Conservation (phyloP, 371 early-diverging fungal genomes). For the Saksenaea oblongispora region DNA sequence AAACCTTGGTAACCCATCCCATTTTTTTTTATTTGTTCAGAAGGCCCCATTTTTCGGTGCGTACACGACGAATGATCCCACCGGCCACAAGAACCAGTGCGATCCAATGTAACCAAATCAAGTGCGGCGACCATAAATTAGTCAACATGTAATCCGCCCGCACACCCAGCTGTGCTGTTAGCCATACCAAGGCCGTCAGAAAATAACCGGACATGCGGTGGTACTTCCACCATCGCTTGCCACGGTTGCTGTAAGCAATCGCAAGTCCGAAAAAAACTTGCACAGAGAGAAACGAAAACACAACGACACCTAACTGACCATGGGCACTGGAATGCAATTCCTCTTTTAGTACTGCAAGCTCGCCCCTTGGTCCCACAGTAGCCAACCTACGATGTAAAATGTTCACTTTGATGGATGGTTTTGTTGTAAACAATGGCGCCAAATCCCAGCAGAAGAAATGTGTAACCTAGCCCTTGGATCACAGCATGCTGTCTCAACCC, state of each 20-base stretch:
- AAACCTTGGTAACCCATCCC: too few species aligned
- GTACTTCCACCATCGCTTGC: constrained; percentile 34
- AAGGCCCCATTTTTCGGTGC: constrained; percentile 34
- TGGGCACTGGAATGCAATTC: constrained; percentile 19
- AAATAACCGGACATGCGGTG: constrained; percentile 42
- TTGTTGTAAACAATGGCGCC: constrained; percentile 34
- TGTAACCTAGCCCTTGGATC: constrained; percentile 20
- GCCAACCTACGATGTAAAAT: constrained; percentile 35
- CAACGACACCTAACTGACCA: constrained; percentile 26
- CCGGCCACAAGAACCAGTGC: constrained; percentile 24
- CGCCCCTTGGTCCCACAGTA: too few species aligned
- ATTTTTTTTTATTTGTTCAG: too few species aligned
- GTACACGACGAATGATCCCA: constrained; percentile 28
- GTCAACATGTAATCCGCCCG: constrained; percentile 42
- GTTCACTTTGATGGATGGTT: constrained; percentile 15
- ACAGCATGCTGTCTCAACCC: constrained; percentile 25
- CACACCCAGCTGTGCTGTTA: constrained; percentile 43
- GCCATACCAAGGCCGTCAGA: constrained; percentile 21
- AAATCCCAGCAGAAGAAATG: constrained; percentile 23
- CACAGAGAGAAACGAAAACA: constrained; percentile 16
- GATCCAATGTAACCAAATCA: constrained; percentile 42
- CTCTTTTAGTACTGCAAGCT: too few species aligned
- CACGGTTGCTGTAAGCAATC: constrained; percentile 20
- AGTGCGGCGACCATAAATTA: constrained; percentile 24
- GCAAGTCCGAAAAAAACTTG: constrained; percentile 26